Percentiles rank a stretch among this genome's conserved stretches.
These are phyloP conservation scores for Scalesia atractyloides DNA, from an alignment of 129 eudicot species.

Conservation along the genomic window DNA sequence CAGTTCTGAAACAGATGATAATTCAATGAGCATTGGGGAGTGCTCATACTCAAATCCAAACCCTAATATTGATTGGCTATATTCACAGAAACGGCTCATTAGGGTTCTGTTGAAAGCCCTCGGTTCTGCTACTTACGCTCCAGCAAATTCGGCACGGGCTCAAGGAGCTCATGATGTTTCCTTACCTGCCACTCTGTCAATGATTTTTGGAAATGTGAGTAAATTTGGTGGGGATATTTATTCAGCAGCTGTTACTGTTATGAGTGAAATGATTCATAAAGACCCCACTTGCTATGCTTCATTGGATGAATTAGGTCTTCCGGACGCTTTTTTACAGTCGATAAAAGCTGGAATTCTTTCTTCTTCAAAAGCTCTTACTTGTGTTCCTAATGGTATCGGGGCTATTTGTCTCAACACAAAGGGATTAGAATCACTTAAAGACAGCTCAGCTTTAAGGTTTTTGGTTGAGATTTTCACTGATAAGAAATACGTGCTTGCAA, in stretches of 20 bases:
- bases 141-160: constrained; percentile 69
- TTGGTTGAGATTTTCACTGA: constrained; percentile 74
- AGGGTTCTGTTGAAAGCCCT: constrained; percentile 90
- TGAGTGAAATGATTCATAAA: constrained; percentile 97
- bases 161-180: constrained; percentile 72
- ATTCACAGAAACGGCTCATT: constrained; percentile 73
- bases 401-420: constrained; percentile 93
- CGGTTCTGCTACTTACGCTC: constrained; percentile 90
- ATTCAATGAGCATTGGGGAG: constrained; percentile 54
- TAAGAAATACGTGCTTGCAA: constrained; percentile 69
- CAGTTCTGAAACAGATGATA: constrained; percentile 45
- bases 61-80: constrained; percentile 47
- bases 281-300: constrained; percentile 88
- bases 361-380: constrained; percentile 85
- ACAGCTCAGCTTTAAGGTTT: constrained; percentile 67
- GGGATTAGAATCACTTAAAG: constrained; percentile 88
- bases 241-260: constrained; percentile 87
- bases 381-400: constrained; percentile 91
- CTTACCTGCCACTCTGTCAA: constrained; percentile 62
- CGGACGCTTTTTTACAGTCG: constrained; percentile 74
- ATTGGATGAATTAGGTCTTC: constrained; percentile 89
- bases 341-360: constrained; percentile 72
- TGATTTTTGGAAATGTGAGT: constrained; percentile 68
- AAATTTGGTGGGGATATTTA: constrained; percentile 93
- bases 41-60: constrained; percentile 35